Percentiles rank a stretch among this genome's conserved stretches.
Conservation (phyloP, 2,329 filamentous ascomycete genomes). For the Colletotrichum trifolii region DNA sequence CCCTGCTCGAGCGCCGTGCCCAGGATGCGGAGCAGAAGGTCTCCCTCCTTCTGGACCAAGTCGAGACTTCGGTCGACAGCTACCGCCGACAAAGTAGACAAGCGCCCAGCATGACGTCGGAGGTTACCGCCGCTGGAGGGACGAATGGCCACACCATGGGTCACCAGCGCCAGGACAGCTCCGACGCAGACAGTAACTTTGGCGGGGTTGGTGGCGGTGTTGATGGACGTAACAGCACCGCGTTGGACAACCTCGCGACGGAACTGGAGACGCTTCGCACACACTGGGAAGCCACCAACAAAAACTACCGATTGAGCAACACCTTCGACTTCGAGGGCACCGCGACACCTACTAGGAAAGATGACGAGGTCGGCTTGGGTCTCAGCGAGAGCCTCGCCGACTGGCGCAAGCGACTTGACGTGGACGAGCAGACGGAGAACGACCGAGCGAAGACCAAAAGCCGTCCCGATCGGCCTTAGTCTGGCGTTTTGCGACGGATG, state of each 20-base stretch:
- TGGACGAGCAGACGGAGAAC: slow-evolving; percentile 48
- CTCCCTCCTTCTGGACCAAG: slow-evolving; percentile 90
- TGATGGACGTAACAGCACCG: slow-evolving; percentile 69
- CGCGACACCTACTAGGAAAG: slow-evolving; percentile 48
- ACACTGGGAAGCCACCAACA: slow-evolving; percentile 96
- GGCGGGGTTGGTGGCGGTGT: slow-evolving; percentile 58
- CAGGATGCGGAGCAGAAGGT: slow-evolving; percentile 94
- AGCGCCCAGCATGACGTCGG: slow-evolving; percentile 63
- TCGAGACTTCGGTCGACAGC: slow-evolving; percentile 92
- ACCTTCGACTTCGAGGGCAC: slow-evolving; percentile 83
- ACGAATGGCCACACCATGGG: slow-evolving; percentile 51
- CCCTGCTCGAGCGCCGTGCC: slow-evolving; percentile 82
- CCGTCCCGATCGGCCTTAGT: slow-evolving; percentile 37
- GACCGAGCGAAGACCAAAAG: slow-evolving; percentile 36
- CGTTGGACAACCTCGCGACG: slow-evolving; percentile 89
- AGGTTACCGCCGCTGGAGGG: slow-evolving; percentile 44
- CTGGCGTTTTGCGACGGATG: slow-evolving; percentile 38
- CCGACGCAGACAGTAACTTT: slow-evolving; percentile 72
- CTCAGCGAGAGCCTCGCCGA: slow-evolving; percentile 80
- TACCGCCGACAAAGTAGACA: slow-evolving; percentile 84
- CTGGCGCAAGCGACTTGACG: slow-evolving; percentile 83
- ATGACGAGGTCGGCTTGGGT: slow-evolving; percentile 58
- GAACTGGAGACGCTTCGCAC: slow-evolving; percentile 90
- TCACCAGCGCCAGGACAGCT: slow-evolving; percentile 65
- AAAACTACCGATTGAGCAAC: slow-evolving; percentile 91